These are phyloP conservation scores for Aspergillus carlsbadensis DNA, from an alignment of 495 filamentous ascomycete genomes.

Conservation along the genomic window DNA sequence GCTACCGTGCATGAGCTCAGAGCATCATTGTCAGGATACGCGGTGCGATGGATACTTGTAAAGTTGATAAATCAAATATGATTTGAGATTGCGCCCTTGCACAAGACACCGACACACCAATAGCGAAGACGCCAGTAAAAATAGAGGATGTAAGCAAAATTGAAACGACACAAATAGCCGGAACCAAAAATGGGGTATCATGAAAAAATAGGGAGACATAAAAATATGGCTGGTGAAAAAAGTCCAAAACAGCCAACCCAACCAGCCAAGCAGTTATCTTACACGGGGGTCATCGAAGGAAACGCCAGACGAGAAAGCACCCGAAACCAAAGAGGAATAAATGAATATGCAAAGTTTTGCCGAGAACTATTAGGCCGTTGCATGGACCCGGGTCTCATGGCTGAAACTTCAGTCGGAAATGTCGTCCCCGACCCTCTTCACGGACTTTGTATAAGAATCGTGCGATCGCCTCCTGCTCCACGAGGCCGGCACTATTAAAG, in stretches of 20 bases:
- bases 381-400: too few relatives aligned
- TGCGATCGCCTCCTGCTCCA: conserved; percentile 85
- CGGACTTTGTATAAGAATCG: conserved; percentile 81
- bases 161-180: neutral
- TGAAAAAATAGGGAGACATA: conserved; percentile 13
- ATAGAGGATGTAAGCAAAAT: conserved; percentile 1
- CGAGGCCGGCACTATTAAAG: conserved; percentile 81
- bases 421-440: conserved; percentile 44
- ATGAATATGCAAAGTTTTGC: neutral
- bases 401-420: conserved; percentile 47
- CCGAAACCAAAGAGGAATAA: conserved; percentile 7
- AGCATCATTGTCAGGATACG: too few relatives aligned
- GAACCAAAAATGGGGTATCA: conserved; percentile 24
- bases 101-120: too few relatives aligned
- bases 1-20: too few relatives aligned
- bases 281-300: neutral
- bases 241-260: conserved; percentile 13
- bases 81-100: too few relatives aligned
- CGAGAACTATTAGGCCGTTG: too few relatives aligned
- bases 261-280: neutral
- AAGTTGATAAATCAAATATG: too few relatives aligned
- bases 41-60: too few relatives aligned
- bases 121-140: neutral
- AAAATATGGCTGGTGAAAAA: neutral
- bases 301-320: neutral